Conservation (phyloP, 768 basidiomycete genomes). For the Crepidotus variabilis region DNA sequence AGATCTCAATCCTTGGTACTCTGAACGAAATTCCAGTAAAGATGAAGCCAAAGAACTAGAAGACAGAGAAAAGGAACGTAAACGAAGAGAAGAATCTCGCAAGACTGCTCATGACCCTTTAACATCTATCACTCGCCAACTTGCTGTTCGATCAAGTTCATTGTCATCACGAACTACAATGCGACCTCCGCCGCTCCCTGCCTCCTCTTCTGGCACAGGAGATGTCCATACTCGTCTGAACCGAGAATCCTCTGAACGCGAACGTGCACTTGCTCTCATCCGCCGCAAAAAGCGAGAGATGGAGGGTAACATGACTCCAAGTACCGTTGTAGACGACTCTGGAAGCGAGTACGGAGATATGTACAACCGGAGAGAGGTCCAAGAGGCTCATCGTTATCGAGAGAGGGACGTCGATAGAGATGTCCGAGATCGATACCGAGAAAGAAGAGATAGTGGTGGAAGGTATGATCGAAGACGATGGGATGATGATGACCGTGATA, state of each 20-base stretch:
- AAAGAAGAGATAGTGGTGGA: background rate
- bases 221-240: constrained; percentile 51
- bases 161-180: constrained; percentile 14
- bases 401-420: constrained; percentile 19
- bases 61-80: constrained; percentile 38
- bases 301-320: constrained; percentile 66
- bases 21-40: constrained; percentile 21
- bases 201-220: constrained; percentile 16
- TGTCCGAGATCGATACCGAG: constrained; percentile 7
- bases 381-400: constrained; percentile 59
- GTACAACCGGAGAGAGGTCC: constrained; percentile 67
- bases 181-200: constrained; percentile 15
- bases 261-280: constrained; percentile 71
- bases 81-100: constrained; percentile 58
- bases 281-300: constrained; percentile 61
- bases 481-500: background rate
- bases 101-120: constrained; percentile 71
- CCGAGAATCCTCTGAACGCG: constrained; percentile 74
- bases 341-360: constrained; percentile 59
- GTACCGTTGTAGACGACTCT: constrained; percentile 53
- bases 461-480: background rate
- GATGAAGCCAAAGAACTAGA: constrained; percentile 22
- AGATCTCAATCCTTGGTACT: constrained; percentile 84
- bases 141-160: constrained; percentile 38
- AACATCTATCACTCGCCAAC: constrained; percentile 66